Base-by-base conservation (phyloP, 2,329 filamentous ascomycete genomes). In the Westerdykella ornata region DNA sequence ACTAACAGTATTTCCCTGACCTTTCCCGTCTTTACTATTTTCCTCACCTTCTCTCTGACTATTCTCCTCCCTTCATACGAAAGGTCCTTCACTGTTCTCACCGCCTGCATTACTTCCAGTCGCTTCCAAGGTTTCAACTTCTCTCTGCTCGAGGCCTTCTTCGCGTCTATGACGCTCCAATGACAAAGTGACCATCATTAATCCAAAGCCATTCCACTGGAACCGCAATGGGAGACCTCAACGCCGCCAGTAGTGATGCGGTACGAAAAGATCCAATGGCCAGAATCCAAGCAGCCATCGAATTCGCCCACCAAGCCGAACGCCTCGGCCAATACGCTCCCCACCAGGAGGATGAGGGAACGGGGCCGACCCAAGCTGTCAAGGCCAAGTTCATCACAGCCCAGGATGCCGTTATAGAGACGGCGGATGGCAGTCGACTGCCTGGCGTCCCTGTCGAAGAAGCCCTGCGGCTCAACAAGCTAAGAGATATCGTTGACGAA, bases 391-490 rank as follows among this genome's bases (percentile, higher is more conserved):
- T 75, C 53, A 57, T 76, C 39, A 89, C 85, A 0, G 76, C 82
- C 0, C 78, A 82, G 37, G 84, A 89, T 59, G 78, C 84, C 0
- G 78, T 88, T 13, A 77, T 89, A 35, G 69, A 81, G 39, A 87
- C 83, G 1, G 74, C 75, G 12, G 77, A 83, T 57, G 84, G 83
- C 20, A 73, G 76, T 35, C 71, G 83, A 30, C 62, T 88, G 5
- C 84, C 85, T 0, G 76, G 77, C 1, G 80, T 88, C 1, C 84
- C 84, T 1, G 59, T 87, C 4, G 70, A 76, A 22, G 84, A 89
- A 66, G 84, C 85, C 1, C 72, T 78, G 46, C 84, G 80, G 57
- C 71, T 89, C 42, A 89, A 89, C 57, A 56, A 70, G 4, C 60
- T 85, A 32, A 78, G 73, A 45, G 73, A 78, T 32, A 69, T 75